Evolutionary conservation across 192 early-diverging fungal genomes (phyloP), one percentile per base, ranked within the genome.

Genomic region (Linnemannia exigua): DNA sequence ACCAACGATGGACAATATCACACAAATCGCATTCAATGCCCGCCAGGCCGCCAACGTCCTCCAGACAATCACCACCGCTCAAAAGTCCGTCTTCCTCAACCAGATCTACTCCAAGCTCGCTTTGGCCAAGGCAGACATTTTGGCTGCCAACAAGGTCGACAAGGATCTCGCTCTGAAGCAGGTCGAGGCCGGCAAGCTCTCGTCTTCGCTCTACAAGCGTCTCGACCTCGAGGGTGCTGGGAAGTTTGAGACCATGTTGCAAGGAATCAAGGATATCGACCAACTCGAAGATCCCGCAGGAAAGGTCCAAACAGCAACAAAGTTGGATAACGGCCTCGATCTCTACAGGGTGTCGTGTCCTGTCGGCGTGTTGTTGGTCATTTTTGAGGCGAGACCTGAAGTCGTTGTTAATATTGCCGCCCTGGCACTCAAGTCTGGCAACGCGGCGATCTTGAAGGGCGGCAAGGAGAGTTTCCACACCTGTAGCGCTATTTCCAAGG

Each of bases 361-460:
- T 44, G 96, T 99, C 20, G 99, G 99, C 31, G 97, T 98, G 20
- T 90, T 98, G 38, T 89, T 99, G 88, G 97, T 98, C 61, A 99
- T 99, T 67, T 99, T 99, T 76, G 99, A 99, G 90, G 97, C 99
- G 22, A 93, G 99, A 31, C 99, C 99, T 36, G 99, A 99, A 88
- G 99, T 99, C 3, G 97, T 99, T 36, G 99, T 98, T 17, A 98
- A 99, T 77, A 99, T 99, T 77, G 95, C 97, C 1, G 94, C 95
- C 15, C 89, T 99, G 82, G 96, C 98, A 7, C 93, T 99, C 84
- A 99, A 99, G 87, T 98, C 97, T 36, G 95, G 95, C 52, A 99
- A 99, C 88, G 97, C 99, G 5, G 99, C 97, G 8, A 98, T 99
- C 54, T 90, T 99, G 72, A 99, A 99, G 91, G 98, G 99, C 67